These are phyloP conservation scores for Colletotrichum destructivum DNA, from an alignment of 2,329 filamentous ascomycete species.

Conservation along the genomic window DNA sequence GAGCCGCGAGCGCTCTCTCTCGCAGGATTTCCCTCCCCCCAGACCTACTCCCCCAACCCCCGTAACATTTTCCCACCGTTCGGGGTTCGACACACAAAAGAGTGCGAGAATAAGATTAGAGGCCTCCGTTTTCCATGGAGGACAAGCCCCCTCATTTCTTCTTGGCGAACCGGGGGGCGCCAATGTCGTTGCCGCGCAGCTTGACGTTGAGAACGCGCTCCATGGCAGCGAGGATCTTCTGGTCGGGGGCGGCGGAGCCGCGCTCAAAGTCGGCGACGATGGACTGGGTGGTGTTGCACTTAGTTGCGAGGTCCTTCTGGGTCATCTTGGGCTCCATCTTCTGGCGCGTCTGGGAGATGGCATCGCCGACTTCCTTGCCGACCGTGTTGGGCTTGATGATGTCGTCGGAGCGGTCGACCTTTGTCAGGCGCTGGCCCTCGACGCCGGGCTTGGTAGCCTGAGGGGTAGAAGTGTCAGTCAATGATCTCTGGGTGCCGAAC, in stretches of 20 bases:
- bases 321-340: conserved; percentile 95
- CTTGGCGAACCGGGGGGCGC: conserved; percentile 85
- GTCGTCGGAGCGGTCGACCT: conserved; percentile 97
- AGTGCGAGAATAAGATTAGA: not conserved
- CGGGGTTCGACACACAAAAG: conserved; percentile 1
- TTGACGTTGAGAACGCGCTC: conserved; percentile 91
- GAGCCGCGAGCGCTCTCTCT: conserved; percentile 14
- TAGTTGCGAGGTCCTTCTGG: conserved; percentile 88
- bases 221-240: conserved; percentile 84
- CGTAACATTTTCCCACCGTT: not conserved
- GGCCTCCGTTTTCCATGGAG: not conserved
- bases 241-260: conserved; percentile 83
- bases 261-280: conserved; percentile 90
- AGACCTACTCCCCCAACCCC: not conserved
- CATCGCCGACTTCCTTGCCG: conserved; percentile 83
- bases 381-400: conserved; percentile 98
- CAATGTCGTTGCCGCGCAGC: conserved; percentile 88
- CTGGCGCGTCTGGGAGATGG: conserved; percentile 84
- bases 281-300: conserved; percentile 88
- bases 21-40: conserved; percentile 1
- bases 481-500: not conserved
- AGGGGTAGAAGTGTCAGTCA: conserved; percentile 40
- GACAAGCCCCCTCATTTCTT: conserved; percentile 64
- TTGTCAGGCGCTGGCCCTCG: conserved; percentile 96
- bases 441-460: conserved; percentile 67